These are phyloP conservation scores for Penicillium sp. DNA, from an alignment of 2,329 filamentous ascomycete genomes.

Conservation along the genomic window DNA sequence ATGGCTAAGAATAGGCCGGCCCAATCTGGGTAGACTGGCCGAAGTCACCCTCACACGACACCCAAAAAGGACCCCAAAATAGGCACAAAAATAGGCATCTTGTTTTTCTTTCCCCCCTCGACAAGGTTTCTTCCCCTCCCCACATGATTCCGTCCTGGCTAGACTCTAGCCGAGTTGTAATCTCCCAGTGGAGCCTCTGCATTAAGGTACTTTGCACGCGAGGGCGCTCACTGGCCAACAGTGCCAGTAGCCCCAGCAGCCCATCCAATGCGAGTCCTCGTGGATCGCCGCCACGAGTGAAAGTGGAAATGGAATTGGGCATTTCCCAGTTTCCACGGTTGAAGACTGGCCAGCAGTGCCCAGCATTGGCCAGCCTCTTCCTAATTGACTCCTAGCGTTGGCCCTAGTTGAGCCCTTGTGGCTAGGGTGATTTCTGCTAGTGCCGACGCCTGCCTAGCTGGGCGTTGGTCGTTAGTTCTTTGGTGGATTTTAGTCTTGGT, in stretches of 20 bases:
- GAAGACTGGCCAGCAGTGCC: not conserved
- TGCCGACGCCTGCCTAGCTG: not conserved
- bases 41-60: too few species aligned
- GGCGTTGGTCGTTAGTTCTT: not conserved
- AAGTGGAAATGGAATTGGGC: not conserved
- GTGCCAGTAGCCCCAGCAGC: not conserved
- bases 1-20: not conserved
- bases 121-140: not conserved
- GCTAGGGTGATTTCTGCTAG: too few species aligned
- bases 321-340: conserved; percentile 1
- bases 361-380: conserved; percentile 2
- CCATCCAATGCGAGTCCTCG: conserved; percentile 12
- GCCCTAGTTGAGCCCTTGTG: not conserved
- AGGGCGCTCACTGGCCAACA: conserved; percentile 5
- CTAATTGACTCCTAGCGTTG: not conserved
- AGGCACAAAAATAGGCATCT: too few species aligned
- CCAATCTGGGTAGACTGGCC: too few species aligned
- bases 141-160: not conserved
- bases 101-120: not conserved
- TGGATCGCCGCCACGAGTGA: conserved; percentile 23
- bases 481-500: too few species aligned
- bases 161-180: not conserved
- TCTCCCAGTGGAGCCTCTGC: not conserved
- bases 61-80: too few species aligned
- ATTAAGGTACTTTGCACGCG: conserved; percentile 18